Conservation (phyloP, 352 stramenopile genomes). For the Globisporangium cederbergense region DNA sequence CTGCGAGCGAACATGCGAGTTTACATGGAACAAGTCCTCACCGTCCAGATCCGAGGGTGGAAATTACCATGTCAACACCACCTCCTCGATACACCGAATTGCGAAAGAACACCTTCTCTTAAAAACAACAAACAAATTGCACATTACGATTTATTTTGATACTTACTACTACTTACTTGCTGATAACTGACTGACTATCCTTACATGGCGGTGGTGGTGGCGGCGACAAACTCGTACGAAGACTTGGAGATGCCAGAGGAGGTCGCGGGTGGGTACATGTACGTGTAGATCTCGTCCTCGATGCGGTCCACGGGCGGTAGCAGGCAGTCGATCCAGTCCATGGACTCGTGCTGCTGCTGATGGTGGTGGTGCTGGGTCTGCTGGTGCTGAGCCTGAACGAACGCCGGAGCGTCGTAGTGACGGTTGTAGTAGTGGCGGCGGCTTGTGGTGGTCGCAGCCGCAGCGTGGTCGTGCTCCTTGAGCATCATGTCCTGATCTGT, state of each 20-base stretch:
- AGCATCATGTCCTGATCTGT: constrained; percentile 28
- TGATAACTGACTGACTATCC: too few species aligned
- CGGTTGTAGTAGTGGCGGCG: constrained; percentile 20
- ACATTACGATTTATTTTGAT: too few species aligned
- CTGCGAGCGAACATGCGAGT: too few species aligned
- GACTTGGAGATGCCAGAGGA: constrained; percentile 17
- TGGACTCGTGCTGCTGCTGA: constrained; percentile 26
- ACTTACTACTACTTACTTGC: too few species aligned
- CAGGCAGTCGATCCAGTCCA: constrained; percentile 61
- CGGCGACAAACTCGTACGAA: constrained; percentile 31
- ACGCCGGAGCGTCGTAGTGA: neutral
- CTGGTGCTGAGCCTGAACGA: neutral
- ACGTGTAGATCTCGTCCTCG: constrained; percentile 38
- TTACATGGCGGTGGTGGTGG: constrained; percentile 6
- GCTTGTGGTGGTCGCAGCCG: neutral
- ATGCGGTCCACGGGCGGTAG: constrained; percentile 31
- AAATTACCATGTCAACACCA: too few species aligned
- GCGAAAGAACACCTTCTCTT: too few species aligned
- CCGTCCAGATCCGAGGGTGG: too few species aligned
- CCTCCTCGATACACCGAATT: too few species aligned
- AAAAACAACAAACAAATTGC: too few species aligned
- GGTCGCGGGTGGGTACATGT: constrained; percentile 27
- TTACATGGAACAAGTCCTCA: too few species aligned
- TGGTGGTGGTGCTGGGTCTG: constrained; percentile 2
- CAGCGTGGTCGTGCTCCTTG: constrained; percentile 31